Percentiles rank a stretch among this genome's conserved stretches.
These are phyloP conservation scores for Myxozyma udenii DNA, from an alignment of 805 yeast genomes.

Conservation along the genomic window DNA sequence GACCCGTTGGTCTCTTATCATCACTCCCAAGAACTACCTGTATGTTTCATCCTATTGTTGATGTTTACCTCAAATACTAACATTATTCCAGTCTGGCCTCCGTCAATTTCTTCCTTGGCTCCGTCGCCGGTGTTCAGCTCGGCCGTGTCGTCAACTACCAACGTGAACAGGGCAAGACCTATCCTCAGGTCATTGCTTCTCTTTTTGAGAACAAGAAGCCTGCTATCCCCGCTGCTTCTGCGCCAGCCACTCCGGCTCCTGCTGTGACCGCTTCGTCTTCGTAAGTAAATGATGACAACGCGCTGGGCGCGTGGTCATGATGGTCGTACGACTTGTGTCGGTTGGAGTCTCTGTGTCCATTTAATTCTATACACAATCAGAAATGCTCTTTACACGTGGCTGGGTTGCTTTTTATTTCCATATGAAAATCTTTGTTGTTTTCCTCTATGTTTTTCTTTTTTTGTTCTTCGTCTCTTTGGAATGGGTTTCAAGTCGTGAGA, in stretches of 20 bases:
- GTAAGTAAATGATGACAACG: background rate
- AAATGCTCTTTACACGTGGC: no score
- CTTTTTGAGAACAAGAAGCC: constrained; percentile 14
- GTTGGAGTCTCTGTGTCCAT: background rate
- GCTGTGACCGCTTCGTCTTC: background rate
- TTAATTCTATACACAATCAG: background rate
- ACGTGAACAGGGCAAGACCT: constrained; percentile 21
- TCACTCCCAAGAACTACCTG: constrained; percentile 78
- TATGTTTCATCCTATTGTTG: background rate
- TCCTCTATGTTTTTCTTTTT: no score
- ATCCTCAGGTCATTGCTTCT: constrained; percentile 25
- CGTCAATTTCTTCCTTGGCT: constrained; percentile 88
- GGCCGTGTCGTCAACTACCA: constrained; percentile 50
- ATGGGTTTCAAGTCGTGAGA: no score
- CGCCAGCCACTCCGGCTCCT: constrained; percentile 9
- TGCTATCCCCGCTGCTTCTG: constrained; percentile 4
- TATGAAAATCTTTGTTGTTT: no score
- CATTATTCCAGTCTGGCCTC: constrained; percentile 57
- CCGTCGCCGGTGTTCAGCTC: constrained; percentile 84
- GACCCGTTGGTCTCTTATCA: constrained; percentile 98
- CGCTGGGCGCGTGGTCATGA: no score
- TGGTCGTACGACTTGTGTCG: background rate
- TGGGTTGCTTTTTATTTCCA: no score
- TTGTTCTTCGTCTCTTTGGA: no score
- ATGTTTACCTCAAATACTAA: background rate